Conservation (phyloP, 345 rosid genomes). For the Populus tremula region DNA sequence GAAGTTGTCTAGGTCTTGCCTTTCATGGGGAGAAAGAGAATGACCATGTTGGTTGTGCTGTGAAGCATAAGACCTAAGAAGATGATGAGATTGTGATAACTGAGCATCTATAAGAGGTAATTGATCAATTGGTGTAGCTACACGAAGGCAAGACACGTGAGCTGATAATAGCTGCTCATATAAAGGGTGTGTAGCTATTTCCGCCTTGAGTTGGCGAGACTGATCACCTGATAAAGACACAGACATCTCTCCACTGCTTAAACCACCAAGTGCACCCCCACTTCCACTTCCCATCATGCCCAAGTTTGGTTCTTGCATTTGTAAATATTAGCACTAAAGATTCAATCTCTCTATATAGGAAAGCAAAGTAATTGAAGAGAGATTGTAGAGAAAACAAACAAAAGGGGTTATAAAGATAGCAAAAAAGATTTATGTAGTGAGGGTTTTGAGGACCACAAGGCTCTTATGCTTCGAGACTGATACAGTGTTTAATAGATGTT, state of each 20-base stretch:
- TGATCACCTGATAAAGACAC: conserved; percentile 48
- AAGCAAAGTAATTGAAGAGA: neutral
- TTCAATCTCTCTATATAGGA: neutral
- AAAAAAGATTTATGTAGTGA: neutral
- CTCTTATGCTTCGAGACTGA: conserved; percentile 13
- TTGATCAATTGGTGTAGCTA: conserved; percentile 96
- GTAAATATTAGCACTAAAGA: neutral
- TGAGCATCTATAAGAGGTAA: conserved; percentile 90
- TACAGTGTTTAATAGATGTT: conserved; percentile 2
- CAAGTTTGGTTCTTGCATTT: conserved; percentile 75
- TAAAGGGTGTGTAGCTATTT: conserved; percentile 80
- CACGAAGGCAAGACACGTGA: conserved; percentile 85
- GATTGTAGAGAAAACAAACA: neutral
- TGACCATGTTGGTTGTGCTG: conserved; percentile 39
- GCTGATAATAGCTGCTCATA: conserved; percentile 83
- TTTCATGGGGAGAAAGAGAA: conserved; percentile 57
- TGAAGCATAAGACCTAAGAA: conserved; percentile 83
- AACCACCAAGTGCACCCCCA: conserved; percentile 37
- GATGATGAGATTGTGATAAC: conserved; percentile 76
- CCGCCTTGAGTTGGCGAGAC: conserved; percentile 67
- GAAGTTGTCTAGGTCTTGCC: conserved; percentile 91
- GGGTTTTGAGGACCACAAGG: conserved; percentile 28
- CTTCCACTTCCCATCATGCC: conserved; percentile 63
- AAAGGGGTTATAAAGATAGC: conserved; percentile 3
- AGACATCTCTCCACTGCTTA: conserved; percentile 38